Conservation (phyloP, 805 yeast species). For the Myxozyma sirexii region DNA sequence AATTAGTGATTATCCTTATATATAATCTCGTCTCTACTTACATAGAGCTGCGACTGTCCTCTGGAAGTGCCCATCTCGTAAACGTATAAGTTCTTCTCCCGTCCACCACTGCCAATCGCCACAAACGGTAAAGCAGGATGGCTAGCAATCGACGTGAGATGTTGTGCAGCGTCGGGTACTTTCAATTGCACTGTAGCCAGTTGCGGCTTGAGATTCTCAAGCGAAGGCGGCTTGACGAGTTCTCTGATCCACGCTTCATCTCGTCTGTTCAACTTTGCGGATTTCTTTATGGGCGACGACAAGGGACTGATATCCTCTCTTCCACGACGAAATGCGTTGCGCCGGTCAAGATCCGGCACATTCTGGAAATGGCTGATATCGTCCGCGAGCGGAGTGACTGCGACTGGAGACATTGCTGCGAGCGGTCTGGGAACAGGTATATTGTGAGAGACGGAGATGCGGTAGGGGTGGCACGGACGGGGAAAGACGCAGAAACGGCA, state of each 20-base stretch:
- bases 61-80: conserved; percentile 50
- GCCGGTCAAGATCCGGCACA: conserved; percentile 25
- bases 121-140: conserved; percentile 47
- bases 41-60: conserved; percentile 22
- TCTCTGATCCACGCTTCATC: conserved; percentile 35
- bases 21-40: not conserved
- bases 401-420: conserved; percentile 10
- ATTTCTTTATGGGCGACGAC: conserved; percentile 7
- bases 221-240: conserved; percentile 27
- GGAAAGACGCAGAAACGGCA: not conserved
- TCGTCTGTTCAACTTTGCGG: conserved; percentile 14
- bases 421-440: not conserved
- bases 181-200: conserved; percentile 40
- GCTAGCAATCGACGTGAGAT: conserved; percentile 44
- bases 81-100: conserved; percentile 52
- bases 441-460: not conserved
- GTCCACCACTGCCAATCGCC: conserved; percentile 59
- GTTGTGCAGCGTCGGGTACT: conserved; percentile 44
- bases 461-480: not conserved
- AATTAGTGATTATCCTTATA: not conserved
- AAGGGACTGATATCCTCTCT: not conserved
- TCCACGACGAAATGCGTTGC: conserved; percentile 29
- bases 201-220: conserved; percentile 24
- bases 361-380: conserved; percentile 8
- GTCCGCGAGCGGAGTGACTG: conserved; percentile 5